Conservation (phyloP, 495 filamentous ascomycete genomes). For the Hypoxylon lienhwacheense region DNA sequence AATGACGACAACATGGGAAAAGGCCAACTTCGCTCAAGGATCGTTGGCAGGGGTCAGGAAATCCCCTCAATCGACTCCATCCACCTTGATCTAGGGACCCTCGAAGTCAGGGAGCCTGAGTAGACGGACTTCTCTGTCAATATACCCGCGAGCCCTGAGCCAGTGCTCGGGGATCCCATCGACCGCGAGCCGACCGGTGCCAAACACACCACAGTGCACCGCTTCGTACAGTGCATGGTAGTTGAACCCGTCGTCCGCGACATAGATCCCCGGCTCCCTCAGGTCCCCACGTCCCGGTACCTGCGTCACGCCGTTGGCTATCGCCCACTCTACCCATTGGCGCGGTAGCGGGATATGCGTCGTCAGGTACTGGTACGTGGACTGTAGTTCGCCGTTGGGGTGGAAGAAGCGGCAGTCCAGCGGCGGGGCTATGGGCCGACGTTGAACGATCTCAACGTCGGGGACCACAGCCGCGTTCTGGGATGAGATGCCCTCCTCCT, state of each 20-base stretch:
- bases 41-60: too few relatives aligned
- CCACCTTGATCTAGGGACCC: too few relatives aligned
- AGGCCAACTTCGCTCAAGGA: too few relatives aligned
- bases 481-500: neutral
- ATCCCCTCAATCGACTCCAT: too few relatives aligned
- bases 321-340: slow-evolving; percentile 20
- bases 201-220: slow-evolving; percentile 11
- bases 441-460: neutral
- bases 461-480: neutral
- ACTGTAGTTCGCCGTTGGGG: slow-evolving; percentile 20
- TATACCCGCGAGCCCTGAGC: slow-evolving; percentile 1
- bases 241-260: slow-evolving; percentile 20
- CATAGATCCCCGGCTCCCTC: slow-evolving; percentile 4
- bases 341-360: slow-evolving; percentile 22
- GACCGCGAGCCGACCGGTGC: slow-evolving; percentile 14
- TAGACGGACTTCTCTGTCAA: neutral
- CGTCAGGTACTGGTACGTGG: slow-evolving; percentile 21
- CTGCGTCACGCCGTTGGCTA: slow-evolving; percentile 3
- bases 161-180: slow-evolving; percentile 13
- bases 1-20: too few relatives aligned
- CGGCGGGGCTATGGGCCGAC: slow-evolving; percentile 12
- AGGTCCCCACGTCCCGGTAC: slow-evolving; percentile 20
- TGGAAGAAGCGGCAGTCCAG: slow-evolving; percentile 27
- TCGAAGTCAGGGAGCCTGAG: neutral
- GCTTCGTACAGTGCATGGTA: slow-evolving; percentile 14